A percentile compares a stretch with the other conserved stretches of the same genome.
Evolutionary conservation across 148 eudicot species (phyloP).

Genomic region (Pouteria glomerata): DNA sequence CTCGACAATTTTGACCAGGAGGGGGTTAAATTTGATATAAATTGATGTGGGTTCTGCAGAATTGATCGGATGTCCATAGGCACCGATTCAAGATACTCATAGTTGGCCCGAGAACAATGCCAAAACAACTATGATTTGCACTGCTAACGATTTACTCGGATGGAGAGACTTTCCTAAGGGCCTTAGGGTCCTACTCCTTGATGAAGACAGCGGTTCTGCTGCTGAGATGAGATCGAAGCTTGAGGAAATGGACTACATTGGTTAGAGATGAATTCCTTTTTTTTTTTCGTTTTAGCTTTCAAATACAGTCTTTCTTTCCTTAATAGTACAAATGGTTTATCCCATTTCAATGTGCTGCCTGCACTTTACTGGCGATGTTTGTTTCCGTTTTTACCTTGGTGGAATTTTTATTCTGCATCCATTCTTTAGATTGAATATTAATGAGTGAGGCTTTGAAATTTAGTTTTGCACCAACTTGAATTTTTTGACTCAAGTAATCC

Average conservation of each 20-base stretch:
- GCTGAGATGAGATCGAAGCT: constrained; percentile 62
- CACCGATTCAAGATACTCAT: neutral
- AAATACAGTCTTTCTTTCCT: neutral
- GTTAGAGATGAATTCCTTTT: constrained; percentile 25
- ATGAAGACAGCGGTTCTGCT: constrained; percentile 49
- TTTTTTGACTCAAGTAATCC: too few species aligned
- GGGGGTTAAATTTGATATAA: neutral
- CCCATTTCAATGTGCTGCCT: neutral
- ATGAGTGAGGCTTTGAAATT: neutral
- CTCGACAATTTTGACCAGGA: neutral
- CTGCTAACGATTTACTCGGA: constrained; percentile 62
- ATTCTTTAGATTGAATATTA: neutral
- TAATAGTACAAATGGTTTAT: neutral
- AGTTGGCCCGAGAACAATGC: constrained; percentile 50
- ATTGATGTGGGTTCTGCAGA: constrained; percentile 17
- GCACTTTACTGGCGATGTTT: neutral
- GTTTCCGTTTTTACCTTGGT: neutral
- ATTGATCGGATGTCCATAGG: constrained; percentile 14
- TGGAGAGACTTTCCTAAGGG: constrained; percentile 94
- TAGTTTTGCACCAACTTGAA: neutral
- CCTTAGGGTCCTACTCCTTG: constrained; percentile 73
- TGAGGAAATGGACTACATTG: constrained; percentile 69
- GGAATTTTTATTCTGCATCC: constrained; percentile 1
- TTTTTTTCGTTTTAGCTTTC: neutral
- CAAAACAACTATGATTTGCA: constrained; percentile 75